Evolutionary conservation across 2,329 filamentous ascomycete genomes (phyloP).

Genomic region (Metarhizium anisopliae): DNA sequence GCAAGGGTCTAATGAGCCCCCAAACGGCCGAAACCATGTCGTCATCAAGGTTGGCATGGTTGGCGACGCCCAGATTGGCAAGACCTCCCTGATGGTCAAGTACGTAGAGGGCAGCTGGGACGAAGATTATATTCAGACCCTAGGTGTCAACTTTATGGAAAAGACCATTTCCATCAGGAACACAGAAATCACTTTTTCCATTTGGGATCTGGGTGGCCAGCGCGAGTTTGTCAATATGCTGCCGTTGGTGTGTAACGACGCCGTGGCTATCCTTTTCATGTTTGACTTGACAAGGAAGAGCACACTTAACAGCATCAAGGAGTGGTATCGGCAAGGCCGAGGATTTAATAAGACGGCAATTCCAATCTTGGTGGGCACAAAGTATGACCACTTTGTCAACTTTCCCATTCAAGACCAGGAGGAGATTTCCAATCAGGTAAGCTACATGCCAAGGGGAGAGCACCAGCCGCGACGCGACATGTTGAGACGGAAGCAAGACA

Average conservation of each 20-base stretch:
- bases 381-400: constrained; percentile 99
- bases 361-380: constrained; percentile 91
- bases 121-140: constrained; percentile 97
- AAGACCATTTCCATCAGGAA: constrained; percentile 99
- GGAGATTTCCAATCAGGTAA: constrained; percentile 91
- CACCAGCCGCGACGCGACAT: no score
- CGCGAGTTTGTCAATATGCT: constrained; percentile 99
- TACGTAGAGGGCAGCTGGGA: constrained; percentile 99
- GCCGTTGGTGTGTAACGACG: constrained; percentile 97
- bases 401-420: constrained; percentile 96
- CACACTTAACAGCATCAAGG: constrained; percentile 97
- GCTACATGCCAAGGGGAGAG: constrained; percentile 6
- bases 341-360: constrained; percentile 99
- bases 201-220: constrained; percentile 97
- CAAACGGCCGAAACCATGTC: constrained; percentile 58
- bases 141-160: constrained; percentile 99
- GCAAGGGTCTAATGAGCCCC: constrained; percentile 26
- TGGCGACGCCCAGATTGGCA: constrained; percentile 96
- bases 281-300: constrained; percentile 97
- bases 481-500: neutral
- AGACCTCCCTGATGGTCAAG: constrained; percentile 99
- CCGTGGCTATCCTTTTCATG: constrained; percentile 98
- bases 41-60: constrained; percentile 99
- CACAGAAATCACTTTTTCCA: constrained; percentile 98
- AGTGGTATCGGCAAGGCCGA: constrained; percentile 96